Conservation (phyloP, 805 yeast genomes). For the Wickerhamiella nectarea region DNA sequence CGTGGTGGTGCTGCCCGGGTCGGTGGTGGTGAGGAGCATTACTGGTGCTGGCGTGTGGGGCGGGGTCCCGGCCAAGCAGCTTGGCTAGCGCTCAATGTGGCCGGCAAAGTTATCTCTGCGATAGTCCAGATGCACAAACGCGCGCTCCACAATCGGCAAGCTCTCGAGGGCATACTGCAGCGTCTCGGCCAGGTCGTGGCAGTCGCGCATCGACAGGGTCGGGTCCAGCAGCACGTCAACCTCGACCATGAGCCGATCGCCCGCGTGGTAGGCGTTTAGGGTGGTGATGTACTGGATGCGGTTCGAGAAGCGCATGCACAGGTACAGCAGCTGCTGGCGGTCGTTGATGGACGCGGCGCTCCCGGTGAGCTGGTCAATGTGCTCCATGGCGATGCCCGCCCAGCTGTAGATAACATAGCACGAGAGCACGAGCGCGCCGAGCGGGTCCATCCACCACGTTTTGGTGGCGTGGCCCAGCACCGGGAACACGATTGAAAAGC, state of each 20-base stretch:
- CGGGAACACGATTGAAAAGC: constrained; percentile 60
- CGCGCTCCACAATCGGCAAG: constrained; percentile 62
- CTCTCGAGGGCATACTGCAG: constrained; percentile 70
- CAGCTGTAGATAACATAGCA: constrained; percentile 50
- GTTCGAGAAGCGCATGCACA: constrained; percentile 56
- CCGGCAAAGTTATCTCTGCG: constrained; percentile 29
- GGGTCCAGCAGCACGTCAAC: constrained; percentile 53
- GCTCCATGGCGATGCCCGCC: constrained; percentile 53
- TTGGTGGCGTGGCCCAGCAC: constrained; percentile 38
- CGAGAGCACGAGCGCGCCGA: constrained; percentile 55
- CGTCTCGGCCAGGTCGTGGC: constrained; percentile 72
- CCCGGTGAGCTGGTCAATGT: constrained; percentile 62
- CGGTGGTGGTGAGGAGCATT: not conserved
- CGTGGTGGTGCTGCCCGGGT: not conserved
- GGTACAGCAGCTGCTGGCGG: constrained; percentile 50
- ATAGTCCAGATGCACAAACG: constrained; percentile 64
- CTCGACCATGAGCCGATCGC: constrained; percentile 63
- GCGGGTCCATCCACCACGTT: constrained; percentile 61
- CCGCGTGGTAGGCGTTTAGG: constrained; percentile 62
- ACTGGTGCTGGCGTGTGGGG: not conserved
- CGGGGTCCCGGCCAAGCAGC: not conserved
- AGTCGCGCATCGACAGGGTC: constrained; percentile 42
- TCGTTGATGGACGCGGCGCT: constrained; percentile 51
- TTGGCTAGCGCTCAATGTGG: constrained; percentile 19
- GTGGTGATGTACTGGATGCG: constrained; percentile 51